A percentile compares a stretch with the other conserved stretches of the same genome.
Evolutionary conservation across 1,284 basidiomycete genomes (phyloP).

Genomic region (Anthracocystis panici-leucophaei): DNA sequence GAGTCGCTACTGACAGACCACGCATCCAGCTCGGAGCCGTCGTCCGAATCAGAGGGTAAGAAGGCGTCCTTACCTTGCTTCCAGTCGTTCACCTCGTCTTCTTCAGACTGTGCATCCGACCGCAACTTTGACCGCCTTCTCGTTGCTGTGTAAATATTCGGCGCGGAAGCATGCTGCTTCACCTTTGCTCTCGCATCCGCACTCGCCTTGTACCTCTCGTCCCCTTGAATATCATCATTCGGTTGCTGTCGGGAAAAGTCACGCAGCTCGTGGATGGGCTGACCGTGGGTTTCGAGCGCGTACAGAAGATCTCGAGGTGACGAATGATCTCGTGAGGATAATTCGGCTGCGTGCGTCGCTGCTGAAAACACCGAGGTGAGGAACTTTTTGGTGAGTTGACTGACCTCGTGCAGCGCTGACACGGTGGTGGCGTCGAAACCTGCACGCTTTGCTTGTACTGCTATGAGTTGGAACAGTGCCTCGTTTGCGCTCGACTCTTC

Average conservation of each 20-base stretch:
- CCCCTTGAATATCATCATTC: constrained; percentile 5
- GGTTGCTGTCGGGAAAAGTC: constrained; percentile 33
- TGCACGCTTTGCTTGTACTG: constrained; percentile 26
- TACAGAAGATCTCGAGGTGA: constrained; percentile 50
- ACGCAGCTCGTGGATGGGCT: constrained; percentile 41
- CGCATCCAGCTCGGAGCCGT: constrained; percentile 36
- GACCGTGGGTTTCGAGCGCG: constrained; percentile 52
- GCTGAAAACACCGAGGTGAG: constrained; percentile 42
- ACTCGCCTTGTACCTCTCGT: constrained; percentile 9
- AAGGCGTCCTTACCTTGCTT: constrained; percentile 27
- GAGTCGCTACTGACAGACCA: constrained; percentile 50
- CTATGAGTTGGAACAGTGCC: constrained; percentile 40
- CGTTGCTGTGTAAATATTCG: constrained; percentile 11
- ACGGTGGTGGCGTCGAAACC: constrained; percentile 46
- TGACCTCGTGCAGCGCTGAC: constrained; percentile 43
- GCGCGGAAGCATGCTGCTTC: constrained; percentile 9
- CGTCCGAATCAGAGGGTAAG: constrained; percentile 53
- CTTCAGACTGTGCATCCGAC: constrained; percentile 1
- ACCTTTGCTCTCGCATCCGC: constrained; percentile 15
- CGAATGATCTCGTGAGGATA: constrained; percentile 30
- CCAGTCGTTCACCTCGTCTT: constrained; percentile 15
- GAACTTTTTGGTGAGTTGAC: constrained; percentile 42
- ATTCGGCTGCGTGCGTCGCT: constrained; percentile 41
- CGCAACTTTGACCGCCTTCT: background rate
- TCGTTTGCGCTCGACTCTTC: constrained; percentile 27